These are phyloP conservation scores for Torrubiellomyces zombiae DNA, from an alignment of 2,329 filamentous ascomycete genomes.

Conservation along the genomic window DNA sequence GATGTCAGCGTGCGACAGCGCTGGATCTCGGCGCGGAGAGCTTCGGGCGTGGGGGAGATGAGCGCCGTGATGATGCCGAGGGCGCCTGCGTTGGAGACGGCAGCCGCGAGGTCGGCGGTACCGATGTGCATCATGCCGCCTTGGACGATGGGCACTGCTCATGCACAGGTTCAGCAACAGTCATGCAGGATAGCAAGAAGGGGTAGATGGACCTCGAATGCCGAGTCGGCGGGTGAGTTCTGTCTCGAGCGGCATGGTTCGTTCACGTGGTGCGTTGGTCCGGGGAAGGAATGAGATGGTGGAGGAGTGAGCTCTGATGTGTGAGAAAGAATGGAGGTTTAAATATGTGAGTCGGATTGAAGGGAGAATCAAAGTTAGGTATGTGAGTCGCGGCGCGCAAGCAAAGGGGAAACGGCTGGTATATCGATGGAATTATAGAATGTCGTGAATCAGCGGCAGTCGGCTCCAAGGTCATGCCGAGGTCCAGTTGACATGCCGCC, in stretches of 20 bases:
- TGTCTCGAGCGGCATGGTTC: constrained; percentile 38
- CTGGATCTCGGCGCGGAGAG: constrained; percentile 83
- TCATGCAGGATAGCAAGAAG: neutral
- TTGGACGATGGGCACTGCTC: constrained; percentile 60
- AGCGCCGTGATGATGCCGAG: constrained; percentile 73
- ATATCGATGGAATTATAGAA: too few relatives aligned
- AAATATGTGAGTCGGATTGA: too few relatives aligned
- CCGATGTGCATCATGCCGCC: constrained; percentile 81
- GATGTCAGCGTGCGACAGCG: constrained; percentile 66
- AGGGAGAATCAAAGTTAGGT: too few relatives aligned
- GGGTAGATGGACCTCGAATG: constrained; percentile 26
- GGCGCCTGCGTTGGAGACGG: constrained; percentile 68
- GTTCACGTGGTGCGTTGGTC: neutral
- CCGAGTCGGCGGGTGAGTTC: constrained; percentile 40
- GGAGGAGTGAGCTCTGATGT: neutral
- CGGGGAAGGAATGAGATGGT: neutral
- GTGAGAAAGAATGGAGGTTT: too few relatives aligned
- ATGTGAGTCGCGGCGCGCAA: too few relatives aligned
- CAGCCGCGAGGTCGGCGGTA: constrained; percentile 60
- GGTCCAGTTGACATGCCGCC: too few relatives aligned
- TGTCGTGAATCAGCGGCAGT: too few relatives aligned
- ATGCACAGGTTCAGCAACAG: neutral
- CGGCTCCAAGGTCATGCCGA: too few relatives aligned
- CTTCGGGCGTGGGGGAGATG: constrained; percentile 83
- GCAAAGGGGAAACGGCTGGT: too few relatives aligned